A percentile compares a stretch with the other conserved stretches of the same genome.
phyloP scores from a whole-genome alignment of 352 stramenopile species.

The Phytophthora tentaculata region DNA sequence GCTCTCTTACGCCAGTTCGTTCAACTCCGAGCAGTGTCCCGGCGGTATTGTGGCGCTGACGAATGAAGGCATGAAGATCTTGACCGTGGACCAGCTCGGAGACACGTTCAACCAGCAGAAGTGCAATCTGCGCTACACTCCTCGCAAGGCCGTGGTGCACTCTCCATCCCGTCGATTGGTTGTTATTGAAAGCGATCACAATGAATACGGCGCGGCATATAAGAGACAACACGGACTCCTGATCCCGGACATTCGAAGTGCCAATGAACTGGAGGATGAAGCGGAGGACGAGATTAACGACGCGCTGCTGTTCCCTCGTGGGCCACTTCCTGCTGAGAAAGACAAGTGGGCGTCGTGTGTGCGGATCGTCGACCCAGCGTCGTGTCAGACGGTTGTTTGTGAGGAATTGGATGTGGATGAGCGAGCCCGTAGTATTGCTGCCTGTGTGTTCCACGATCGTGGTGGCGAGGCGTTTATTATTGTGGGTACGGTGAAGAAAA shows the following conservation, averaged over 20 bases:
- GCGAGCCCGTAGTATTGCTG: conserved; percentile 92
- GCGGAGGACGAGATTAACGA: conserved; percentile 90
- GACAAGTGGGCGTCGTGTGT: conserved; percentile 97
- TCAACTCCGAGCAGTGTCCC: conserved; percentile 95
- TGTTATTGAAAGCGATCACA: conserved; percentile 98
- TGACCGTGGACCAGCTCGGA: conserved; percentile 95
- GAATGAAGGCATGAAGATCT: conserved; percentile 96
- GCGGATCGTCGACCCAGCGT: conserved; percentile 96
- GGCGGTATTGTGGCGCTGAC: conserved; percentile 97
- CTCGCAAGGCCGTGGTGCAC: conserved; percentile 94
- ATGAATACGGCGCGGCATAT: conserved; percentile 94
- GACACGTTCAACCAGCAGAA: conserved; percentile 98
- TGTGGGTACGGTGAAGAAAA: conserved; percentile 96
- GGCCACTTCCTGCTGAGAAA: conserved; percentile 59
- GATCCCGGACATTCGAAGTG: conserved; percentile 63
- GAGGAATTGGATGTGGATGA: conserved; percentile 96
- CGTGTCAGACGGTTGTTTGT: conserved; percentile 85
- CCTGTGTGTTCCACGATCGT: conserved; percentile 95
- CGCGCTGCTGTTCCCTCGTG: conserved; percentile 69
- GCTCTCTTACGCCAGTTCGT: conserved; percentile 95
- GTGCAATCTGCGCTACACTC: conserved; percentile 97
- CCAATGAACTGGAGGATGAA: conserved; percentile 65
- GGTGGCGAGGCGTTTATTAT: conserved; percentile 97
- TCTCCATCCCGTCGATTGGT: conserved; percentile 88
- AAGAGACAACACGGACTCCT: conserved; percentile 81